Percentiles rank a stretch among this genome's conserved stretches.
phyloP scores from a whole-genome alignment of 768 basidiomycete genomes.

The Leccinum boreale region DNA sequence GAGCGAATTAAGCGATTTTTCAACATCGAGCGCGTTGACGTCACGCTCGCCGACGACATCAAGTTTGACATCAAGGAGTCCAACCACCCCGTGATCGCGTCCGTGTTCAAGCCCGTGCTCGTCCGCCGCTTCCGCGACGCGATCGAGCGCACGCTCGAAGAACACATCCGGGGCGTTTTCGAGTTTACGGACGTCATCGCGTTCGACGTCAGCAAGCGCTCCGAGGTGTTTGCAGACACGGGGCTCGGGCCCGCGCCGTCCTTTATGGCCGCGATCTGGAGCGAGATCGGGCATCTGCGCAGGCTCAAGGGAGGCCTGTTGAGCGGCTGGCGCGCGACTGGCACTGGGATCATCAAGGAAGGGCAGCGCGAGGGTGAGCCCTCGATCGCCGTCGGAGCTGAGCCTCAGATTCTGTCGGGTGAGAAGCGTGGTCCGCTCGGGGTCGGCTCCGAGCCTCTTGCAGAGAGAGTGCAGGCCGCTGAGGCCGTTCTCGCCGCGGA shows the following conservation, averaged over 20 bases:
- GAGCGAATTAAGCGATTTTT: slow-evolving; percentile 48
- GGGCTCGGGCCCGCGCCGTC: slow-evolving; percentile 50
- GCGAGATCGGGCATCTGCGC: slow-evolving; percentile 60
- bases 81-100: slow-evolving; percentile 61
- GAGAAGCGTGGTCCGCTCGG: slow-evolving; percentile 68
- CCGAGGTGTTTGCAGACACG: slow-evolving; percentile 63
- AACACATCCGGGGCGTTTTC: slow-evolving; percentile 49
- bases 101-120: slow-evolving; percentile 63
- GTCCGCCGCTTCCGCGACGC: slow-evolving; percentile 55
- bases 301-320: slow-evolving; percentile 34
- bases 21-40: slow-evolving; percentile 52
- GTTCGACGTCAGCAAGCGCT: slow-evolving; percentile 55
- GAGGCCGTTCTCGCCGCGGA: not conserved
- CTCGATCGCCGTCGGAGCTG: slow-evolving; percentile 63
- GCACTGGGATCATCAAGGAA: slow-evolving; percentile 61
- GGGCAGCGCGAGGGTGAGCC: slow-evolving; percentile 32
- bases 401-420: slow-evolving; percentile 68
- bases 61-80: slow-evolving; percentile 52
- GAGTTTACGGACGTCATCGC: slow-evolving; percentile 54
- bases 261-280: slow-evolving; percentile 63
- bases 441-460: slow-evolving; percentile 41
- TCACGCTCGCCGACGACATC: slow-evolving; percentile 56
- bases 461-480: slow-evolving; percentile 1
- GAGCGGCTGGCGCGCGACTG: slow-evolving; percentile 51
- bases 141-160: slow-evolving; percentile 53